Percentiles rank a stretch among this genome's conserved stretches.
Conservation (phyloP, 805 yeast genomes). For the Priceomyces melissophilus region DNA sequence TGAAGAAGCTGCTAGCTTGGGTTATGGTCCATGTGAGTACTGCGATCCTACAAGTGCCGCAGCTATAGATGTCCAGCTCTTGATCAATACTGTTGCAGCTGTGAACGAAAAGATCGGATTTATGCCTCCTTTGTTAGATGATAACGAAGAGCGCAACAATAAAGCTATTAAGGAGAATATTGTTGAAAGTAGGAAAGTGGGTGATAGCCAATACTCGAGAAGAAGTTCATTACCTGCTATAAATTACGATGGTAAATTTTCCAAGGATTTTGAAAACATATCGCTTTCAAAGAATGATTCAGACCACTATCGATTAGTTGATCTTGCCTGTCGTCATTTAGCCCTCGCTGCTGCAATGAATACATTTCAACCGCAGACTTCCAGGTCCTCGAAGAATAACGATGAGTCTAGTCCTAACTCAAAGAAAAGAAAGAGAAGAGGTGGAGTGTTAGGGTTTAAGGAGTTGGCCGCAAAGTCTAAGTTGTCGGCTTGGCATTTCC, state of each 20-base stretch:
- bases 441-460: conserved; percentile 79
- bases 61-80: conserved; percentile 42
- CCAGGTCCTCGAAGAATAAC: conserved; percentile 16
- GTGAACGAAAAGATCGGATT: conserved; percentile 61
- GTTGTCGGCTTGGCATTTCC: conserved; percentile 90
- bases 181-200: conserved; percentile 20
- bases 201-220: conserved; percentile 23
- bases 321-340: conserved; percentile 78
- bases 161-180: conserved; percentile 36
- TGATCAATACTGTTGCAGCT: conserved; percentile 47
- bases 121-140: conserved; percentile 47
- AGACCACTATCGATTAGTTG: conserved; percentile 67
- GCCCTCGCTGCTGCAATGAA: conserved; percentile 70
- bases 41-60: conserved; percentile 54
- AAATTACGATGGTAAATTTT: conserved; percentile 18
- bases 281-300: conserved; percentile 55
- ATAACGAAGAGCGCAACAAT: conserved; percentile 39
- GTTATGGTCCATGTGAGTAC: conserved; percentile 48
- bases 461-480: conserved; percentile 83
- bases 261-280: conserved; percentile 21
- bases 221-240: conserved; percentile 29
- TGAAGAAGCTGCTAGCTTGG: conserved; percentile 41
- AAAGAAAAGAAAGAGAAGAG: conserved; percentile 56
- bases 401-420: conserved; percentile 15
- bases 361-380: conserved; percentile 23